Percentiles rank a stretch among this genome's conserved stretches.
These are phyloP conservation scores for Agrostemma githago DNA, from an alignment of 148 eudicot genomes.

Conservation along the genomic window DNA sequence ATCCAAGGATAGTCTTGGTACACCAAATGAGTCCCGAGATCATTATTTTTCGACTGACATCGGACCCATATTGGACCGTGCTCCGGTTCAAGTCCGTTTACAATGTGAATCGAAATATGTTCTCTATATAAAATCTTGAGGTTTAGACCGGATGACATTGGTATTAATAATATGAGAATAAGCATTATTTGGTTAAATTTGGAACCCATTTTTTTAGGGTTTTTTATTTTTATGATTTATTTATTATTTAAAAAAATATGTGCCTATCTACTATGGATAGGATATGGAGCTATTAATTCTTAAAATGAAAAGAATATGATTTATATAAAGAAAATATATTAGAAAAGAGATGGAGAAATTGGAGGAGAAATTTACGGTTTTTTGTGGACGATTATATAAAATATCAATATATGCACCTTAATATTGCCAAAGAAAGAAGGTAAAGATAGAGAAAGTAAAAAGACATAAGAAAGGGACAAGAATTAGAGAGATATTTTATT, in stretches of 20 bases:
- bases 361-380: background rate
- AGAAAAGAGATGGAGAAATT: background rate
- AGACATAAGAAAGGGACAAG: too few relatives aligned
- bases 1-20: background rate
- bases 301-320: too few relatives aligned
- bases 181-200: background rate
- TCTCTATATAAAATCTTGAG: background rate
- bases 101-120: background rate
- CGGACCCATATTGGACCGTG: background rate
- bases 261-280: too few relatives aligned
- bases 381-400: too few relatives aligned
- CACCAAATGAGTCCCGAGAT: constrained; percentile 3
- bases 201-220: background rate
- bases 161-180: background rate
- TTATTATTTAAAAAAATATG: too few relatives aligned
- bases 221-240: background rate
- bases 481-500: too few relatives aligned
- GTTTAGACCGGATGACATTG: background rate
- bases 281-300: too few relatives aligned
- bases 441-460: too few relatives aligned
- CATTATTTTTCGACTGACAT: constrained; percentile 6
- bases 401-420: too few relatives aligned
- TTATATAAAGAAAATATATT: too few relatives aligned
- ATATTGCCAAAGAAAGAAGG: too few relatives aligned
- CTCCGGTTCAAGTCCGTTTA: background rate